These are phyloP conservation scores for Penicillium sp. DNA, from an alignment of 2,329 filamentous ascomycete species.

Conservation along the genomic window DNA sequence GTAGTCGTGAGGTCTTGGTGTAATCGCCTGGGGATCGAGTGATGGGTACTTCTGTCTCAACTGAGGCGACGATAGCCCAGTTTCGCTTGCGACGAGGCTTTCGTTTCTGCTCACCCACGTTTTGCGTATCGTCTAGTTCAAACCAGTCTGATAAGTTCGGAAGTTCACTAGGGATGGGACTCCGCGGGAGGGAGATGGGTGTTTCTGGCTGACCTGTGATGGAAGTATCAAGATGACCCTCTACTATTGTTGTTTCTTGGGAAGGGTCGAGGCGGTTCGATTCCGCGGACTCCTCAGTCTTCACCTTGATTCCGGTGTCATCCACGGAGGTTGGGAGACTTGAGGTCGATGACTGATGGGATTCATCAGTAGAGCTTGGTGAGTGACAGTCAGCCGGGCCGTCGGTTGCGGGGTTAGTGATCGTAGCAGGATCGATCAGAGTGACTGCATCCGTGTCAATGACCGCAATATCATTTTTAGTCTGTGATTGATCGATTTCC, in stretches of 20 bases:
- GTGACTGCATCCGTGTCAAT: conserved; percentile 9
- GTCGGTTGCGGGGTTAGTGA: conserved; percentile 18
- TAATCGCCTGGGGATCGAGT: conserved; percentile 76
- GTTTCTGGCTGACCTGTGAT: conserved; percentile 19
- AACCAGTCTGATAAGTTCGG: conserved; percentile 37
- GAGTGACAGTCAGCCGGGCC: conserved; percentile 35
- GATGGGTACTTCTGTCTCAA: conserved; percentile 45
- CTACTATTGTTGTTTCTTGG: conserved; percentile 1
- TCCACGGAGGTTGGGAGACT: conserved; percentile 47
- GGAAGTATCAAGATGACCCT: conserved; percentile 21
- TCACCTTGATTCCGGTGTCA: conserved; percentile 31
- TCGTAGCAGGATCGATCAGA: conserved; percentile 18
- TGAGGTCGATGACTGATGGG: conserved; percentile 42
- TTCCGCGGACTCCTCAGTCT: conserved; percentile 28
- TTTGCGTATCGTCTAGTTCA: conserved; percentile 38
- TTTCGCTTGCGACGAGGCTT: conserved; percentile 38
- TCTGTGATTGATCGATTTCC: conserved; percentile 7
- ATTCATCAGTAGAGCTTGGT: conserved; percentile 40
- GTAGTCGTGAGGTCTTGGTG: conserved; percentile 75
- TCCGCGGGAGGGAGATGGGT: conserved; percentile 22
- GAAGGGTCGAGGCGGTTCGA: conserved; percentile 12
- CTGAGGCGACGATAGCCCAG: conserved; percentile 42
- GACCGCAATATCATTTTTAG: background rate
- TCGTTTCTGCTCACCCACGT: conserved; percentile 26
- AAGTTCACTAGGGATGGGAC: conserved; percentile 25